A percentile compares a stretch with the other conserved stretches of the same genome.
Conservation (phyloP, 257 asterid species). For the Solanum chmielewskii region DNA sequence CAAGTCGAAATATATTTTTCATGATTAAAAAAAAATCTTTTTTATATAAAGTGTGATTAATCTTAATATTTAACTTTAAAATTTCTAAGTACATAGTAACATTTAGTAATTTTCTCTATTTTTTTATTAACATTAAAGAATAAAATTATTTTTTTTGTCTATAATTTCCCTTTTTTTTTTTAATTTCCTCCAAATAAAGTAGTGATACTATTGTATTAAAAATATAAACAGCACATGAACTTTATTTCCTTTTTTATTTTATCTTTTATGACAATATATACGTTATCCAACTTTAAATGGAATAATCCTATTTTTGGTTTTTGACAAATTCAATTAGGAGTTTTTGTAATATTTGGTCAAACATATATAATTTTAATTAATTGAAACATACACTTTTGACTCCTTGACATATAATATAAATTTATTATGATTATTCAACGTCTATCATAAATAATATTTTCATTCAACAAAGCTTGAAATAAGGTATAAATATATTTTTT, state of each 20-base stretch:
- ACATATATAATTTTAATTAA: background rate
- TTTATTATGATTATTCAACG: background rate
- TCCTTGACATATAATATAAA: background rate
- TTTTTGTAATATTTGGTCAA: background rate
- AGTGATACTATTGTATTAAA: no score
- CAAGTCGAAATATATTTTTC: background rate
- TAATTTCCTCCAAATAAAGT: no score
- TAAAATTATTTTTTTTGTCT: no score
- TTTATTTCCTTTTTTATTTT: background rate
- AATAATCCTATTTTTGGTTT: background rate
- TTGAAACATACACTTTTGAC: background rate
- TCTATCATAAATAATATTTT: background rate
- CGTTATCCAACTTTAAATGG: background rate
- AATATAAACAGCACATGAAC: no score
- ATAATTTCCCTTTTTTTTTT: no score
- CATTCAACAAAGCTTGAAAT: rapidly evolving
- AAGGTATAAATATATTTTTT: no score
- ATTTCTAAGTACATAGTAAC: background rate
- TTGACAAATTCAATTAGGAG: background rate
- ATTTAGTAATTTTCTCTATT: no score
- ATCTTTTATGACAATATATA: background rate
- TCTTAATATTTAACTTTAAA: background rate
- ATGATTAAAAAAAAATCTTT: no score
- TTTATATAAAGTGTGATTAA: no score
- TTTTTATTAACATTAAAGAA: background rate